Evolutionary conservation across 352 stramenopile species (phyloP), one percentile per base, ranked within the genome.

Genomic region (Pythium brachiatum): DNA sequence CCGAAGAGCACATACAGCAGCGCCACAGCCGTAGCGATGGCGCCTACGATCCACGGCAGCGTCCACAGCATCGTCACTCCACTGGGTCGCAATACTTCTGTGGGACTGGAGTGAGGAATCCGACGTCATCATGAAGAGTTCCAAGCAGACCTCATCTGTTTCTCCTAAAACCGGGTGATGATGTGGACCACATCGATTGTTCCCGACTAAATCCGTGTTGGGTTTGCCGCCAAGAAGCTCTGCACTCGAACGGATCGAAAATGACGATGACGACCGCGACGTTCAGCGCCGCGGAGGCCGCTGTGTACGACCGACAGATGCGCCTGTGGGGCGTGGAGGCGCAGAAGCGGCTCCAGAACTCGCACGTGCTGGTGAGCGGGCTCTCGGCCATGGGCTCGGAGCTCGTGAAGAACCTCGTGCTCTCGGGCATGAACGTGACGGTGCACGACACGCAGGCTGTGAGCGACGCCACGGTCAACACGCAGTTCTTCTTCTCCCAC

Each of bases 261-360:
- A 68, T 63, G 62, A 64, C 55, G 41, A 53, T 20, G 58, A 55
- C 39, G 50, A 29, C 46, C 21, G 31, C 57, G 72, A 86, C 66
- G 21, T 86, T 96, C 61, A 93, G 77, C 69, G 83, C 88, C 39
- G 77, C 82, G 21, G 90, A 97, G 76, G 87, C 89, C 25, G 96
- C 97, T 53, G 83, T 99, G 39, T 99, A 99, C 73, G 97, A 99
- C 81, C 89, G 97, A 21, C 97, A 99, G 79, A 99, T 99, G 79
- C 94, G 97, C 20, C 79, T 99, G n/a, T 99, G 97, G 97, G 97
- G 97, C 31, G 88, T 98, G 23, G 96, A 99, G 72, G 96, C 96
- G 36, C 97, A 99, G 83, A 88, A 90, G 62, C 80, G 92, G 0
- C 86, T 98, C 53, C 90, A 96, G 70, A 89, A 72, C 67, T 88